Base-by-base conservation (phyloP, 2,329 filamentous ascomycete genomes). In the Exophiala aquamarina region DNA sequence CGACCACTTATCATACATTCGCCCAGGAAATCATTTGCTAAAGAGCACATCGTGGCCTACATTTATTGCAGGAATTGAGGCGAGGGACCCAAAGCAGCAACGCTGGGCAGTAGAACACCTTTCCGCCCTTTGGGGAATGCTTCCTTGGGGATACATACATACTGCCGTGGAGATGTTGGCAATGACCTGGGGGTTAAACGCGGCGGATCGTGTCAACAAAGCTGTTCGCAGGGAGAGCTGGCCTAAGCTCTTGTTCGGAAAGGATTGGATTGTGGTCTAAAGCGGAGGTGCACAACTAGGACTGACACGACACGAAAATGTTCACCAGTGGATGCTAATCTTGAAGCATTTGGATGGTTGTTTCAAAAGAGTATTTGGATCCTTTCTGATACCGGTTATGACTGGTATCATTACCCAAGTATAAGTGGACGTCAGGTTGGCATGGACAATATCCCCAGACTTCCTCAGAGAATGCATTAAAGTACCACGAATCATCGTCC, bases 91-190 rank as follows among this genome's bases (percentile, higher is more conserved):
- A 37, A 18, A 19, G 11, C 35, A 37, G 18, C 35, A 19, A n/a
- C 8, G 15, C 8, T 37, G 35, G 35, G 19, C 19, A 13, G 14
- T 37, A 6, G 35, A 37, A 7, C 35, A 37, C 20, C 35, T 37
- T 13, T 37, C 35, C n/a, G 35, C 35, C 35, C 17, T 37, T 9
- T 37, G 35, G 35, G 35, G 19, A 37, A 37, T 37, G 35, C n/a
- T 37, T 6, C 35, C 35, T 37, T 37, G 35, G 35, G 35, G 35
- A 18, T 37, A 37, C 20, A 9, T 37, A 8, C 35, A 37, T n/a
- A 37, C 35, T 21, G 35, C 15, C 10, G 17, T 37, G 14, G 35
- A 37, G n/a, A 37, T 37, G 35, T 37, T 37, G 17, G 19, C 4
- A 18, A 37, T 13, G 10, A 37, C 20, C 6, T 37, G 35, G 35